A percentile compares a stretch with the other conserved stretches of the same genome.
phyloP scores from a whole-genome alignment of 352 stramenopile species.

The Globisporangium perplexum region DNA sequence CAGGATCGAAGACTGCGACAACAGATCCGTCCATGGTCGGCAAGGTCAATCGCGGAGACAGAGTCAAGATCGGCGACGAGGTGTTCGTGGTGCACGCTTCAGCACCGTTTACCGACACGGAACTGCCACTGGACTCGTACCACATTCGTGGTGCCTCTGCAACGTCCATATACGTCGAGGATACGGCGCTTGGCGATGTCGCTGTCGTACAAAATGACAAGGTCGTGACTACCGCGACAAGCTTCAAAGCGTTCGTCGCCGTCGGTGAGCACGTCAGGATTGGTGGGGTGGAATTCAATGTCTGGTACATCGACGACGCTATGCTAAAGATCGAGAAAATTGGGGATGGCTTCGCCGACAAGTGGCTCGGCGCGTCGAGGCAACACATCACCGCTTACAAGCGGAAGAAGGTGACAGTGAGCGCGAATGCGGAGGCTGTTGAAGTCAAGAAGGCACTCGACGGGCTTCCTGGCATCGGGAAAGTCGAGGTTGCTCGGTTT shows the following conservation, averaged over 20 bases:
- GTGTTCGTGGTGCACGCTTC: slow-evolving; percentile 59
- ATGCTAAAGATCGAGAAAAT: slow-evolving; percentile 34
- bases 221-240: slow-evolving; percentile 32
- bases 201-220: slow-evolving; percentile 28
- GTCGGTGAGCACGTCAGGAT: slow-evolving; percentile 57
- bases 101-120: slow-evolving; percentile 60
- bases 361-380: slow-evolving; percentile 31
- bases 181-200: slow-evolving; percentile 65
- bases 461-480: slow-evolving; percentile 44
- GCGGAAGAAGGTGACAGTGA: slow-evolving; percentile 60
- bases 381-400: slow-evolving; percentile 59
- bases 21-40: slow-evolving; percentile 53
- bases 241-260: slow-evolving; percentile 31
- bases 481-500: slow-evolving; percentile 46
- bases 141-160: slow-evolving; percentile 39
- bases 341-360: slow-evolving; percentile 8
- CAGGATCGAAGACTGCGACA: slow-evolving; percentile 42
- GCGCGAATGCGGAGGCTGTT: slow-evolving; percentile 37
- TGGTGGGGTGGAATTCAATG: slow-evolving; percentile 34
- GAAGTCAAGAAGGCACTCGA: slow-evolving; percentile 43
- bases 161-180: slow-evolving; percentile 33
- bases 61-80: slow-evolving; percentile 44
- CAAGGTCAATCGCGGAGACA: slow-evolving; percentile 60
- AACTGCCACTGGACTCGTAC: slow-evolving; percentile 65
- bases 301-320: slow-evolving; percentile 22